Evolutionary conservation across 495 filamentous ascomycete species (phyloP), one percentile per base, ranked within the genome.

Genomic region (Parachaetomium inaequale): DNA sequence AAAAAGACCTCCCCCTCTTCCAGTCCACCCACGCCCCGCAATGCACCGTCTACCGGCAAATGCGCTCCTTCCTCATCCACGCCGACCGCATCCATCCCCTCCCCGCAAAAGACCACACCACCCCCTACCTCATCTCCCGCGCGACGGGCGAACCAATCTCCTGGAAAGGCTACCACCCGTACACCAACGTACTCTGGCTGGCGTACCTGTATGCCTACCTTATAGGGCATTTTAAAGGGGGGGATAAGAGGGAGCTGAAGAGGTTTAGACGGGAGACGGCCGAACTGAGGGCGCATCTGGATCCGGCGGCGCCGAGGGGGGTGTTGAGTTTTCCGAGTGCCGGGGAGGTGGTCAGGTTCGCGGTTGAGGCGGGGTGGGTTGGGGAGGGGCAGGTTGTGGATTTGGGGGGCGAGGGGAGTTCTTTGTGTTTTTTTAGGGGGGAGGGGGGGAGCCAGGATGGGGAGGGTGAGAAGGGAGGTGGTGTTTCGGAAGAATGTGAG

Each of bases 131-230:
- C 31, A 57, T 12, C 68, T 23, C 68, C 50, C 0, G 21, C 0
- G 46, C 72, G 25, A 67, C 72, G 17, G 73, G 70, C 12, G 10
- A 57, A n/a, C 73, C 75, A 1, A 68, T 81, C 34, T 69, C 68
- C 6, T 81, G 79, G 79, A 52, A 59, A 0, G 64, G 38, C 4
- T 64, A 81, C 61, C 61, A 72, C 15, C 80, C 82, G 1, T 83
- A 81, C 65, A 81, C 79, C 4, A 84, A 84, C 52, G 78, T 84
- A 1, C 70, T 84, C 15, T 84, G 82, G 82, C 73, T 81, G 15
- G 76, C 76, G 7, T 81, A 81, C 38, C 70, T 83, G 25, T 81
- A 80, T 62, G 70, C 72, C 15, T 78, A 77, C 52, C 70, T 82
- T 38, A 51, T 71, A 0, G 29, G 25, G 21, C 65, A 76, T 50